These are phyloP conservation scores for Penicillium aurantiogriseum DNA, from an alignment of 2,329 filamentous ascomycete species.

Conservation along the genomic window DNA sequence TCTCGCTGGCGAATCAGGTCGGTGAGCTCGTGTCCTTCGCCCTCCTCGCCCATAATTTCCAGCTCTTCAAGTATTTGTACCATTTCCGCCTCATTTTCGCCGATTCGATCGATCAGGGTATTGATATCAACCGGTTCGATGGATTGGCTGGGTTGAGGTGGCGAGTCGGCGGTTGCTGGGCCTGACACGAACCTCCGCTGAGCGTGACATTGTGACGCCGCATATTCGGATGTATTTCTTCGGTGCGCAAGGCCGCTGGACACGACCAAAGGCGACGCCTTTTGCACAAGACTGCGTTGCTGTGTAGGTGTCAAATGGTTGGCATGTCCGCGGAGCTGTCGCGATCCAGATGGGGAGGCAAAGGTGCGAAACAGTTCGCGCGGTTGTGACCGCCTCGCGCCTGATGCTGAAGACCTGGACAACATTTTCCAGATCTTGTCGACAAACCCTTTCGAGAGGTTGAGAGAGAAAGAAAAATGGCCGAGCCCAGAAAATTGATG, in stretches of 20 bases:
- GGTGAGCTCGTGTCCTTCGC: slow-evolving; percentile 28
- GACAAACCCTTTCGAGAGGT: background rate
- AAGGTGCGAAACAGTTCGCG: slow-evolving; percentile 28
- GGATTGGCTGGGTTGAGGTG: slow-evolving; percentile 17
- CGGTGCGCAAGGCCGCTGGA: background rate
- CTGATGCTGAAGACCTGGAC: slow-evolving; percentile 32
- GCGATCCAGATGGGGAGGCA: slow-evolving; percentile 22
- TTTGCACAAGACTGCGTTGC: slow-evolving; percentile 14
- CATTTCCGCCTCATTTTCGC: slow-evolving; percentile 36
- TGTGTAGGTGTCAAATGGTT: slow-evolving; percentile 20
- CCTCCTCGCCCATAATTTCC: slow-evolving; percentile 31
- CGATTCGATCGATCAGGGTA: slow-evolving; percentile 39
- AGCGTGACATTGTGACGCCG: slow-evolving; percentile 9
- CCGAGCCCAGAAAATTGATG: slow-evolving; percentile 29
- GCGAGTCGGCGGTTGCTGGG: slow-evolving; percentile 15
- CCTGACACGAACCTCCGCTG: slow-evolving; percentile 27
- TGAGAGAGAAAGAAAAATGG: slow-evolving; percentile 18
- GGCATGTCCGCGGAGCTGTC: slow-evolving; percentile 28
- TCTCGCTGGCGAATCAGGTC: slow-evolving; percentile 34
- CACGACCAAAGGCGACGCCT: background rate
- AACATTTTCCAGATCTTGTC: slow-evolving; percentile 34
- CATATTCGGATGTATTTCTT: background rate
- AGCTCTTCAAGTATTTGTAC: slow-evolving; percentile 37
- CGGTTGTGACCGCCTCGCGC: slow-evolving; percentile 29
- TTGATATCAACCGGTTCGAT: slow-evolving; percentile 33